Conservation (phyloP, 1,284 basidiomycete genomes). For the Melanopsichium pennsylvanicum region DNA sequence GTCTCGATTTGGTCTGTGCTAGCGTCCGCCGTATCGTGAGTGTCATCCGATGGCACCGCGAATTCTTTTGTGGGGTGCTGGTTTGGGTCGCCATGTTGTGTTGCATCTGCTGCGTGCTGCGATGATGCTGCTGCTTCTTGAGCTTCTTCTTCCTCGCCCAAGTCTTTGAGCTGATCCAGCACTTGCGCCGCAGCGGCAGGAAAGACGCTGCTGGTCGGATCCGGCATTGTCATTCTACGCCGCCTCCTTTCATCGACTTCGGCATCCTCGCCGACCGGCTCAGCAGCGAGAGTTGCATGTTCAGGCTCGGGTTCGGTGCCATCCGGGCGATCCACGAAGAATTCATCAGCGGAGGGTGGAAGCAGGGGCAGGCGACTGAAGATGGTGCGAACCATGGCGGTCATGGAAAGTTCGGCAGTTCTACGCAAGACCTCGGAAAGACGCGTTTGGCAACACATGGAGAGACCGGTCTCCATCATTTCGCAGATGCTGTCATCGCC, state of each 20-base stretch:
- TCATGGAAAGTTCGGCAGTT: conserved; percentile 94
- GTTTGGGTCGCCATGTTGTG: conserved; percentile 3
- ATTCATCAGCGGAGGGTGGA: conserved; percentile 54
- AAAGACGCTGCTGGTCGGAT: conserved; percentile 62
- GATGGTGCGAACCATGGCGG: conserved; percentile 80
- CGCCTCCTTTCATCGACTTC: conserved; percentile 46
- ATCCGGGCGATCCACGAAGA: conserved; percentile 43
- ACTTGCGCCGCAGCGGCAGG: conserved; percentile 56
- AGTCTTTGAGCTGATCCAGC: conserved; percentile 44
- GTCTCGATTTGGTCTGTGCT: neutral
- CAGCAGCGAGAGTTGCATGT: conserved; percentile 56
- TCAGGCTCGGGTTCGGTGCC: conserved; percentile 51
- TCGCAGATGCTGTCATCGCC: conserved; percentile 94
- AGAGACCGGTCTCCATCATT: conserved; percentile 96
- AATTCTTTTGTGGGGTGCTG: neutral
- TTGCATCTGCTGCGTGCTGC: neutral
- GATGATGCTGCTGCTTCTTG: conserved; percentile 16
- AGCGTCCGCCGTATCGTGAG: neutral
- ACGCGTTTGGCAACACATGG: conserved; percentile 95
- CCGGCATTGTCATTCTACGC: conserved; percentile 65
- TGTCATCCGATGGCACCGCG: neutral
- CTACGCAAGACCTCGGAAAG: conserved; percentile 87
- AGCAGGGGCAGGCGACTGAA: conserved; percentile 78
- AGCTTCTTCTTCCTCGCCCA: conserved; percentile 48
- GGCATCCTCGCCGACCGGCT: conserved; percentile 47